Conservation (phyloP, 2,329 filamentous ascomycete species). For the Penicillium rolfsii region DNA sequence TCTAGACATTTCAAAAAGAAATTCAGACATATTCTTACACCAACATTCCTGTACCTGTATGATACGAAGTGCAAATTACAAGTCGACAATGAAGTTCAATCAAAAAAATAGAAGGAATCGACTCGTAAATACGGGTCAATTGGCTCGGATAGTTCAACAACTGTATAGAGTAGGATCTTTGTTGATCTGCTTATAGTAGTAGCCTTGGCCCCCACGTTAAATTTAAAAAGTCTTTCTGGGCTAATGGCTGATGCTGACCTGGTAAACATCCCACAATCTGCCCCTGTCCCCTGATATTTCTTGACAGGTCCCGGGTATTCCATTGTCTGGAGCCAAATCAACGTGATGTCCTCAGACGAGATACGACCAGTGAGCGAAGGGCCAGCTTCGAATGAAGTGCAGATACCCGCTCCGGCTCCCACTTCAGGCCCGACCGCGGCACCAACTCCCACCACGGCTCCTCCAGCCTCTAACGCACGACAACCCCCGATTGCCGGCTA, state of each 20-base stretch:
- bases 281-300: not conserved
- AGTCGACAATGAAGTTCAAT: not conserved
- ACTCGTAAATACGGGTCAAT: not conserved
- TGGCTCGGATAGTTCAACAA: not conserved
- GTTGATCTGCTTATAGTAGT: not conserved
- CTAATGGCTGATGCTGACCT: not conserved
- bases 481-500: slow-evolving; percentile 5
- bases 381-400: not conserved
- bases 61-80: not conserved
- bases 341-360: not conserved
- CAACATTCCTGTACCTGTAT: not conserved
- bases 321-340: not conserved
- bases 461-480: not conserved
- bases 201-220: not conserved
- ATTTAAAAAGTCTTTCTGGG: not conserved
- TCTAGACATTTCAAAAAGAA: not conserved
- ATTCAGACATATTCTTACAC: not conserved
- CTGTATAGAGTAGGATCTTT: not conserved
- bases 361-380: not conserved
- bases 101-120: too few species aligned
- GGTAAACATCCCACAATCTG: not conserved
- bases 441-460: not conserved
- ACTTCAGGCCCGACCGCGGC: not conserved
- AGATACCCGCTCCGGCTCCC: not conserved
- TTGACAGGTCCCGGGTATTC: not conserved